Base-by-base conservation (phyloP, 1,139 yeast species). In the Lodderomyces jiufengensis region DNA sequence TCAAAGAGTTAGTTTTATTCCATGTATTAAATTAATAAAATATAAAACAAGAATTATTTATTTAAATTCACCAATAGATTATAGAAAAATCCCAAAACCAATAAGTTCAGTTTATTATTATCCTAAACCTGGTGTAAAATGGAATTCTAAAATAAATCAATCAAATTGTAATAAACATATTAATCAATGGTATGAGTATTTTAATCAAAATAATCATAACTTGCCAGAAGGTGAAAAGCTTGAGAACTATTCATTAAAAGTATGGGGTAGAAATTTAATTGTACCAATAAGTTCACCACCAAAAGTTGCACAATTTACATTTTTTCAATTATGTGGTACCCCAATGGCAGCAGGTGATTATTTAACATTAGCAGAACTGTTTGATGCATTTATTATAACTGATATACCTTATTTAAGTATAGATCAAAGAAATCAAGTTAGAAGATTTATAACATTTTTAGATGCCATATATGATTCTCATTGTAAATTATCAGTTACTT, bases 291-390 rank as follows among this genome's bases (percentile, higher is more conserved):
- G 90, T 36, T 75, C 86, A 1, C 83, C 86, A 12, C 84, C 87
- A 21, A 66, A 75, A 37, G 97, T 88, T 13, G 97, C 97, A 1
- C 94, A 85, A 56, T 90, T 88, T 58, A 73, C 94, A 3, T 92
- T 92, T 55, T 76, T 77, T 32, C 82, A 92, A 54, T 65, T 92
- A 27, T 92, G 97, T 59, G 96, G 95, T 2, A 65, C 72, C 40
- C 92, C 95, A 8, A 63, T 86, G 45, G 88, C 95, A n/a, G 97
- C 98, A 0, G 97, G 97, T 9, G 98, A 92, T 58, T 92, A 92
- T 55, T 70, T 92, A 27, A 80, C 88, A 24, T 63, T 92, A 44
- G 95, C 97, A 3, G 71, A 76, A n/a, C 66, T 79, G 18, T 92
- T 80, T 64, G 77, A 78, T 39, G 76, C 90, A 9, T 84, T 90